A percentile compares a stretch with the other conserved stretches of the same genome.
Evolutionary conservation across 164 flowering plant species (phyloP).

Genomic region (Liriodendron chinense): DNA sequence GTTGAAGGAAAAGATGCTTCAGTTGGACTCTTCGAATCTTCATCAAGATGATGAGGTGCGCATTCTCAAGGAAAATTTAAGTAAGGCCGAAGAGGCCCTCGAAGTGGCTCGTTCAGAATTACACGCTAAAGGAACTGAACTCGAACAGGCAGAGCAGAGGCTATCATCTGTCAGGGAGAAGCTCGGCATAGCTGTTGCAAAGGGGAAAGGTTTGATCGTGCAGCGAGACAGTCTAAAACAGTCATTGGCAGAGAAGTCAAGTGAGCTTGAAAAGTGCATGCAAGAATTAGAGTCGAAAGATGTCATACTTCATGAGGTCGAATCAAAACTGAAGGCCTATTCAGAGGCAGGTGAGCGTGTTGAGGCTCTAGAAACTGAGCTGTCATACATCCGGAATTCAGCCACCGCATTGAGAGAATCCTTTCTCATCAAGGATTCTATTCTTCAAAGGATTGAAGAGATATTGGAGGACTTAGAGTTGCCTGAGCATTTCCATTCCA

Average conservation of each 20-base stretch:
- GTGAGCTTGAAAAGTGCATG: constrained; percentile 66
- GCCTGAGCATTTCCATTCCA: constrained; percentile 87
- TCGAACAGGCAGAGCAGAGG: constrained; percentile 90
- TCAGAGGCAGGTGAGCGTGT: constrained; percentile 95
- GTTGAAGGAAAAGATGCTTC: constrained; percentile 43
- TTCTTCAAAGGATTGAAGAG: constrained; percentile 94
- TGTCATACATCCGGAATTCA: constrained; percentile 95
- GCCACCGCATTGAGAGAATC: constrained; percentile 92
- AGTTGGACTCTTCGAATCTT: constrained; percentile 35
- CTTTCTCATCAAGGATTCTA: constrained; percentile 89
- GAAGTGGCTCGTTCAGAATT: constrained; percentile 40
- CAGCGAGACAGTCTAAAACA: constrained; percentile 88
- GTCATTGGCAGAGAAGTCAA: constrained; percentile 69
- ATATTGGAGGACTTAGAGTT: constrained; percentile 84
- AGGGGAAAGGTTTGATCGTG: constrained; percentile 88
- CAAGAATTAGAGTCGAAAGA: constrained; percentile 77
- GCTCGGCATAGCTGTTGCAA: constrained; percentile 92
- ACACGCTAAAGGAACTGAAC: constrained; percentile 56
- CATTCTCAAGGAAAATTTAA: constrained; percentile 51
- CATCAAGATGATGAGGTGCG: constrained; percentile 52
- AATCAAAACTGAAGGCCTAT: constrained; percentile 63
- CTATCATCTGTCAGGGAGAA: constrained; percentile 85
- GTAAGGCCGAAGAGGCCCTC: constrained; percentile 42
- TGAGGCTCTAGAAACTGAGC: constrained; percentile 98
- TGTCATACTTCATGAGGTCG: constrained; percentile 54